Conservation (phyloP, 768 basidiomycete species). For the Suillus tomentosus region DNA sequence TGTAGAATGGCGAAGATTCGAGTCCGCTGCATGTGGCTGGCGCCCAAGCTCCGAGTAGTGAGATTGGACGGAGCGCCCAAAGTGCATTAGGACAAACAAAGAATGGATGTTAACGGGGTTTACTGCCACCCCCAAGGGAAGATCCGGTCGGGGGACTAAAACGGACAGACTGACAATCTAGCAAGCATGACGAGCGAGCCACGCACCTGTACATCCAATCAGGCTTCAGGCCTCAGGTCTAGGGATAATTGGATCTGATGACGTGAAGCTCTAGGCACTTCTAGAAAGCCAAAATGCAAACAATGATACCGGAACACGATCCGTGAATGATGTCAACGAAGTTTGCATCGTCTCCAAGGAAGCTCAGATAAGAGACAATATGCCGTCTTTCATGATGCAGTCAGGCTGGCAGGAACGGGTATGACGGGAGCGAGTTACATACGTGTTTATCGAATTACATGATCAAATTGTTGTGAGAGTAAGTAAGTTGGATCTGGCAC, state of each 20-base stretch:
- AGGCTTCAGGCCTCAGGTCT: slow-evolving; percentile 6
- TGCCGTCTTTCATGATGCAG: neutral
- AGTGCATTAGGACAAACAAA: neutral
- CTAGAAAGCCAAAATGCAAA: slow-evolving; percentile 4
- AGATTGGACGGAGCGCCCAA: slow-evolving; percentile 4
- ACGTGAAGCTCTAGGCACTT: neutral
- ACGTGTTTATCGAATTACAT: neutral
- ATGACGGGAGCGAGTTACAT: neutral
- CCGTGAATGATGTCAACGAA: slow-evolving; percentile 2
- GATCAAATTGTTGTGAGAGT: neutral
- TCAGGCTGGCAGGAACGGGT: neutral
- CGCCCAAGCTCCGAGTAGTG: neutral
- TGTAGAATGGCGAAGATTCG: too few relatives aligned
- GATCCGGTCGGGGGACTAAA: neutral
- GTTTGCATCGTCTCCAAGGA: neutral
- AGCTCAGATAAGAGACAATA: neutral
- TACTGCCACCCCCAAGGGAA: neutral
- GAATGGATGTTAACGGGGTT: neutral
- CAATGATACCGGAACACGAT: neutral
- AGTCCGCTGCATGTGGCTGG: neutral
- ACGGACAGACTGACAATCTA: neutral
- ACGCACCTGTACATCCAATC: neutral
- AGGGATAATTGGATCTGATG: neutral
- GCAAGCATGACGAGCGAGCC: neutral
- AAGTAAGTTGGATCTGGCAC: neutral